Conservation (phyloP, 1,284 basidiomycete species). For the Moesziomyces parantarcticus region DNA sequence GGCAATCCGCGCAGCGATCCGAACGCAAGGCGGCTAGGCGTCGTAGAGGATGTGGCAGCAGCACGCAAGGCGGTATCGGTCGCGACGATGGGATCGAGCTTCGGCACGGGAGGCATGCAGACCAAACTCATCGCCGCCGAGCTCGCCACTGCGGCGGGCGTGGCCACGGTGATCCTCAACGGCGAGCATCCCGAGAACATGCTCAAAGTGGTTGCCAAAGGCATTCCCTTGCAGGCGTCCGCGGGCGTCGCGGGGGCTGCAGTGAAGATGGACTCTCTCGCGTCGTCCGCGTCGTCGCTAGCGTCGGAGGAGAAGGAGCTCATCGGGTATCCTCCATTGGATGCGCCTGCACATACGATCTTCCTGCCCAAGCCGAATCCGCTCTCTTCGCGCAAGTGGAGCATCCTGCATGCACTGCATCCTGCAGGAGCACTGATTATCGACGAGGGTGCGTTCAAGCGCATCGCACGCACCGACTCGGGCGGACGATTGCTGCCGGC, state of each 20-base stretch:
- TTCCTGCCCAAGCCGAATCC: constrained; percentile 82
- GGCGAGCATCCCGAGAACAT: constrained; percentile 78
- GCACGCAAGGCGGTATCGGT: constrained; percentile 89
- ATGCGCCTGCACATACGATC: constrained; percentile 81
- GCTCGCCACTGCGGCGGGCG: constrained; percentile 93
- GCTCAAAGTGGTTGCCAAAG: constrained; percentile 77
- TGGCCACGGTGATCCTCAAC: constrained; percentile 83
- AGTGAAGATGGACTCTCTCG: constrained; percentile 35
- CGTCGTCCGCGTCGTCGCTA: constrained; percentile 42
- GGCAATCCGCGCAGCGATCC: constrained; percentile 93
- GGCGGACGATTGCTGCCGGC: constrained; percentile 90
- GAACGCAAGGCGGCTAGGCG: constrained; percentile 80
- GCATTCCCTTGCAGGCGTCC: constrained; percentile 20
- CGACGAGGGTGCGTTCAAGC: constrained; percentile 86
- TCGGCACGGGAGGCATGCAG: constrained; percentile 99
- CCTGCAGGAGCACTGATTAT: constrained; percentile 88
- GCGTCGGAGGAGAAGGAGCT: constrained; percentile 36
- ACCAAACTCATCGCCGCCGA: constrained; percentile 98
- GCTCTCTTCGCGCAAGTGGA: constrained; percentile 89
- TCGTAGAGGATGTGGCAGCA: constrained; percentile 83
- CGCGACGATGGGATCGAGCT: constrained; percentile 85
- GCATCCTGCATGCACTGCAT: constrained; percentile 91
- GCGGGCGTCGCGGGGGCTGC: not conserved
- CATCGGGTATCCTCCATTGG: constrained; percentile 50
- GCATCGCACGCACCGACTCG: constrained; percentile 83